A percentile compares a stretch with the other conserved stretches of the same genome.
These are phyloP conservation scores for Stephanocyclus meneghinianus DNA, from an alignment of 352 stramenopile species.

Conservation along the genomic window DNA sequence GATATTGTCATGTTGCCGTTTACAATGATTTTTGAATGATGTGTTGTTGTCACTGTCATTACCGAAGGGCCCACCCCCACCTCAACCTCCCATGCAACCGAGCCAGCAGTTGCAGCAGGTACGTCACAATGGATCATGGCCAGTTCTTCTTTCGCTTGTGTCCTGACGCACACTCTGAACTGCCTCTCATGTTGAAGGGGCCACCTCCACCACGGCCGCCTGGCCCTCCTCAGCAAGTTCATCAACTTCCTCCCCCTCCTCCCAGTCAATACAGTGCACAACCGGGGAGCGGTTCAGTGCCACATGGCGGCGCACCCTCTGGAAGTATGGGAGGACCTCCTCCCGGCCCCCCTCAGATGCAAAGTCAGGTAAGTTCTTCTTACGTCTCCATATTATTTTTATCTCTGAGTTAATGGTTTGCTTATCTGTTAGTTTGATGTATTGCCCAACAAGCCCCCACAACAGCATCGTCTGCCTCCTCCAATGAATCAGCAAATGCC, in stretches of 20 bases:
- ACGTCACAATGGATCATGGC: neutral
- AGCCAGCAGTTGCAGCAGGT: conserved; percentile 3
- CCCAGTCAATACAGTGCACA: neutral
- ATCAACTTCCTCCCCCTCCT: neutral
- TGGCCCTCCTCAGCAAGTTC: neutral
- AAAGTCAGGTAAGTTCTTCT: conserved; percentile 12
- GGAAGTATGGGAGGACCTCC: neutral
- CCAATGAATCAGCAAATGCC: conserved; percentile 14
- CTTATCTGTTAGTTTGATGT: neutral
- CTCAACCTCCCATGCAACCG: conserved; percentile 16
- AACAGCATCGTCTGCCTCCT: neutral
- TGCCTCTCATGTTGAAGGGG: neutral
- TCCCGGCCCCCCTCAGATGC: neutral
- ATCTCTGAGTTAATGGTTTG: neutral
- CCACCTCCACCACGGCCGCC: neutral
- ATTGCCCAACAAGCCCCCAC: neutral
- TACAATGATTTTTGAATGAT: neutral
- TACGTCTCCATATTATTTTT: neutral
- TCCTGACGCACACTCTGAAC: neutral
- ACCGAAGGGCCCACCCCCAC: conserved; percentile 8
- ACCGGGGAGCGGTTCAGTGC: neutral
- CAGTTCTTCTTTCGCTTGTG: neutral
- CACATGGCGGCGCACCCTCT: conserved; percentile 7
- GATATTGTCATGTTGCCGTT: neutral
- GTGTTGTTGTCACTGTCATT: neutral